Conservation (phyloP, 257 asterid genomes). For the Linaria vulgaris region DNA sequence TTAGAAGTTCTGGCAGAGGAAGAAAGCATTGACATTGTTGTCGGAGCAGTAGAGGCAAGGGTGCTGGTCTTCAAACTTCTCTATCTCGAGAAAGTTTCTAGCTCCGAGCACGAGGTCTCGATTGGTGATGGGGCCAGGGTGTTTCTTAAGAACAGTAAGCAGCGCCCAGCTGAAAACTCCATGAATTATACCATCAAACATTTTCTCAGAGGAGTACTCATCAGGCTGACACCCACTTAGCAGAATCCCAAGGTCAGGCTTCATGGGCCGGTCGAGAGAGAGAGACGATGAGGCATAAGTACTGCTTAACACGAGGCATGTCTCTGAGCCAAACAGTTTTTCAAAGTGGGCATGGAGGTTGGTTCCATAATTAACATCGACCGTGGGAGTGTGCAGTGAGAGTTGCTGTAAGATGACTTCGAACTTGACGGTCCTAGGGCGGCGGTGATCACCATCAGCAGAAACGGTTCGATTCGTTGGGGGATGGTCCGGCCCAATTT, state of each 20-base stretch:
- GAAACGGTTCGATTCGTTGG: neutral
- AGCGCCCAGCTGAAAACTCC: neutral
- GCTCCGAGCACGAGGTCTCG: neutral
- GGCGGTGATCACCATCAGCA: too few relatives aligned
- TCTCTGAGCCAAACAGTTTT: too few relatives aligned
- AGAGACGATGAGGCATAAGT: too few relatives aligned
- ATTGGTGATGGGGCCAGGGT: neutral
- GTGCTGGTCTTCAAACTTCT: neutral
- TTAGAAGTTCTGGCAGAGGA: too few relatives aligned
- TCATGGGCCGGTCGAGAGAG: neutral
- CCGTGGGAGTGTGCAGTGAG: too few relatives aligned
- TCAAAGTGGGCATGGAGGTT: too few relatives aligned
- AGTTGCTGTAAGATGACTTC: neutral
- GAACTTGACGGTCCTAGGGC: neutral
- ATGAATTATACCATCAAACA: neutral
- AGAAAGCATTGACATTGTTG: neutral
- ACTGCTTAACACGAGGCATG: too few relatives aligned
- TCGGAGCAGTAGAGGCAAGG: neutral
- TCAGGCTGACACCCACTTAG: conserved; percentile 3
- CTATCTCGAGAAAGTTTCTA: neutral
- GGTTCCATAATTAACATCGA: too few relatives aligned
- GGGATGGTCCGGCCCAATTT: neutral
- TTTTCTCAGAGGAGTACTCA: neutral
- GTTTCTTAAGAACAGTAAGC: neutral
- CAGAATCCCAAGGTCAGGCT: neutral